Evolutionary conservation across 805 yeast genomes (phyloP), one percentile per base, ranked within the genome.

Genomic region (Kodamaea leandrae): DNA sequence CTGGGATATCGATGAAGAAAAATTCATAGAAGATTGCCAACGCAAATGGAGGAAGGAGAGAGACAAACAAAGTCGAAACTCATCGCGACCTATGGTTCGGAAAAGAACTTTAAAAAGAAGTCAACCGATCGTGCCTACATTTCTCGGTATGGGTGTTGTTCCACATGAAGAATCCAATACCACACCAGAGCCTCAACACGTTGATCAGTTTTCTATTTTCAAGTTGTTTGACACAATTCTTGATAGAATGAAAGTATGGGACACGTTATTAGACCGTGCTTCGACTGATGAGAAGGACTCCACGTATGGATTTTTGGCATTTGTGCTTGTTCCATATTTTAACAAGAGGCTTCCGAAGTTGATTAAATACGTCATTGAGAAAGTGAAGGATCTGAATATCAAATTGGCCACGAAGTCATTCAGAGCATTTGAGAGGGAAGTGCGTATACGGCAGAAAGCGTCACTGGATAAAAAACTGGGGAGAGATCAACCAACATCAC

Each of bases 161-260:
- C 34, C 51, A 16, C 7, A 19, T 15, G 53, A 47, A 4, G 35
- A 21, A 2, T 18, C 40, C 24, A 16, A n/a, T 12, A 16, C 32
- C 12, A 6, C 12, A 14, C 8, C 20, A 8, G n/a, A 13, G n/a
- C 2, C 26, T 20, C 8, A 30, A 32, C 19, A 32, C 13, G 13
- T 20, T 26, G 15, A 36, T 27, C 8, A 12, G 14, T 13, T 30
- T 17, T 30, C 21, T 6, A 23, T 64, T 21, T 60, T 52, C 20
- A 44, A 42, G 3, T 49, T 58, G 1, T 51, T 78, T 32, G 76
- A 73, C 44, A 53, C 73, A 4, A 64, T 74, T 23, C 52, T 78
- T 2, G 84, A 78, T 52, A 72, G 78, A 45, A 58, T 79, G 48
- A 71, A 74, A 19, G 68, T 80, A 24, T 67, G 79, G 67, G 83